Evolutionary conservation across 257 asterid genomes (phyloP), one percentile per base, ranked within the genome.

Genomic region (Jasminum sambac): DNA sequence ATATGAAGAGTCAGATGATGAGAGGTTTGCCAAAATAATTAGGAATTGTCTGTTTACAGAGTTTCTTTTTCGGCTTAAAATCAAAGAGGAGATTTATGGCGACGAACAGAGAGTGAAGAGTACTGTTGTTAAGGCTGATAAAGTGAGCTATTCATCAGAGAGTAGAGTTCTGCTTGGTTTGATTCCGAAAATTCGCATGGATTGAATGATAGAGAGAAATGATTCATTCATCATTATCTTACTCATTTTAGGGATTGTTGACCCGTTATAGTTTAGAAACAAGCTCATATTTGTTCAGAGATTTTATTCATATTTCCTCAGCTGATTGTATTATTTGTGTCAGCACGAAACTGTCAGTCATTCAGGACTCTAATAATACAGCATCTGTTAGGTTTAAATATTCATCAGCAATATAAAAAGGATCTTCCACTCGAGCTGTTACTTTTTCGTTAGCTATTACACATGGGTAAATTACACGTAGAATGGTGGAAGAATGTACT

Each of bases 41-140:
- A 74, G 80, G 57, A 84, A 72, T 41, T 85, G 92, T 73, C 82
- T 95, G 21, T 88, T 95, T 76, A 68, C 75, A 5, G 92, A 91
- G 82, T 95, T 81, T 65, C 74, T 88, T 24, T 78, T 90, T 26
- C 83, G 73, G 84, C 96, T 95, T 63, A 91, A 89, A 69, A 80
- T 95, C 70, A 95, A 95, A 75, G 99, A 91, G 89, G 97, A 95
- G 81, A 67, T 58, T 7, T 91, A 85, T 65, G 96, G 97, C 5
- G 99, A 91, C 1, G 99, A 95, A 64, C 98, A 91, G 80, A 78
- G 85, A 83, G 84, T 89, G 79, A 91, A 95, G 87, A 79, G 79
- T 70, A 91, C 96, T 2, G 88, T 90, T 66, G 88, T 84, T 64
- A 95, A 89, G 84, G 95, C 99, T 1, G 98, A 88, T 69, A 95